Percentiles rank a stretch among this genome's conserved stretches.
These are phyloP conservation scores for Penicillium silybi DNA, from an alignment of 495 filamentous ascomycete genomes.

Conservation along the genomic window DNA sequence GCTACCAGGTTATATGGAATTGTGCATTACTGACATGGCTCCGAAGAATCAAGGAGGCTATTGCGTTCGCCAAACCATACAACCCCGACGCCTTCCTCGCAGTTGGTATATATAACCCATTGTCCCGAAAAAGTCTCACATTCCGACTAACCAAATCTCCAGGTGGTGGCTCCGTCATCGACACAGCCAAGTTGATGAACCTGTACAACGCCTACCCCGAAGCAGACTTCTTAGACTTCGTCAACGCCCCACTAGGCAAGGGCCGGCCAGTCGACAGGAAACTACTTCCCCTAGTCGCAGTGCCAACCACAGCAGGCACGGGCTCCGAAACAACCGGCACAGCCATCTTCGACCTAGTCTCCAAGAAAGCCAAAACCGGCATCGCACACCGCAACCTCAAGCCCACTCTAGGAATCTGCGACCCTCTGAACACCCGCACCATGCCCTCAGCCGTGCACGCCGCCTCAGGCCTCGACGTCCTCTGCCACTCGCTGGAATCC, in stretches of 20 bases:
- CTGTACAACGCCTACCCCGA: slow-evolving; percentile 85
- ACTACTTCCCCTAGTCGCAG: slow-evolving; percentile 81
- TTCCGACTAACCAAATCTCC: slow-evolving; percentile 1
- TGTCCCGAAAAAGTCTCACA: neutral
- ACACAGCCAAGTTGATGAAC: slow-evolving; percentile 98
- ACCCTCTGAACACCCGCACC: slow-evolving; percentile 89
- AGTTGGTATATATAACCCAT: slow-evolving; percentile 56
- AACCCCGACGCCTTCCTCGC: slow-evolving; percentile 85
- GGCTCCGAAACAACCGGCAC: slow-evolving; percentile 96
- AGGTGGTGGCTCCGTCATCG: slow-evolving; percentile 77
- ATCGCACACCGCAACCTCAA: slow-evolving; percentile 94
- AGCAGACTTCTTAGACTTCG: slow-evolving; percentile 92
- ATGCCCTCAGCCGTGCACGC: slow-evolving; percentile 93
- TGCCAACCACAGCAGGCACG: slow-evolving; percentile 94
- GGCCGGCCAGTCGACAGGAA: slow-evolving; percentile 75
- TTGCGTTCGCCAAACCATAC: slow-evolving; percentile 75
- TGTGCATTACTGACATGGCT: neutral
- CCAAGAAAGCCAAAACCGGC: slow-evolving; percentile 86
- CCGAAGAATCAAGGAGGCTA: slow-evolving; percentile 75
- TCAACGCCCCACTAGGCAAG: slow-evolving; percentile 90
- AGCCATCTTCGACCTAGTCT: slow-evolving; percentile 92
- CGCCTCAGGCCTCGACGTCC: slow-evolving; percentile 83
- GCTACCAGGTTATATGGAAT: neutral
- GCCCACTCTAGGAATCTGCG: slow-evolving; percentile 92
- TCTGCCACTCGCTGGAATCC: slow-evolving; percentile 89